These are phyloP conservation scores for Aspergillus caelatus DNA, from an alignment of 2,329 filamentous ascomycete species.

Conservation along the genomic window DNA sequence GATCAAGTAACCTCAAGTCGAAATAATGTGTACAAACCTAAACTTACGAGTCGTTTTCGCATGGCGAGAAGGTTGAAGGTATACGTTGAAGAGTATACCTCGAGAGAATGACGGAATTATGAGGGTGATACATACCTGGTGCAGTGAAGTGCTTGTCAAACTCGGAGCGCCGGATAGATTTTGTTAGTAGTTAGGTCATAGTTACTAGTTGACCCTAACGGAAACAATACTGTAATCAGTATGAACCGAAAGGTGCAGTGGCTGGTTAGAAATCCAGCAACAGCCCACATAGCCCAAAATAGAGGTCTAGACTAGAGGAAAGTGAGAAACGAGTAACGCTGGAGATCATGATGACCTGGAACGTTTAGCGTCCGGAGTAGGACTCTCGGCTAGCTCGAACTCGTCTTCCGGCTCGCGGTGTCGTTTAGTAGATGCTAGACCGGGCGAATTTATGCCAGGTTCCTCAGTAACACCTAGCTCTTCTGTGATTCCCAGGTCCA, in stretches of 20 bases:
- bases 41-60: slow-evolving; percentile 13
- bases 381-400: slow-evolving; percentile 28
- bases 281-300: slow-evolving; percentile 1
- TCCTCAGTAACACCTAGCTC: slow-evolving; percentile 24
- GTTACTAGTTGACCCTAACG: background rate
- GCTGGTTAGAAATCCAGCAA: background rate
- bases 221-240: background rate
- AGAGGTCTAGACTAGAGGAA: background rate
- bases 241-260: background rate
- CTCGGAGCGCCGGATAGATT: background rate
- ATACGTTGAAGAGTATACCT: slow-evolving; percentile 11
- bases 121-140: slow-evolving; percentile 23
- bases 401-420: slow-evolving; percentile 41
- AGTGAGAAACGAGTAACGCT: background rate
- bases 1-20: background rate
- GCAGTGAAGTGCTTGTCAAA: background rate
- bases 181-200: slow-evolving; percentile 1
- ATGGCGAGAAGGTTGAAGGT: slow-evolving; percentile 1
- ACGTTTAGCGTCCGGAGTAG: slow-evolving; percentile 53
- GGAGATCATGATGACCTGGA: slow-evolving; percentile 48
- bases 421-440: slow-evolving; percentile 34
- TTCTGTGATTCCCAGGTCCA: slow-evolving; percentile 36
- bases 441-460: slow-evolving; percentile 23
- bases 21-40: slow-evolving; percentile 24
- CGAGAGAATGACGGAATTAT: background rate